Evolutionary conservation across 495 filamentous ascomycete genomes (phyloP).

Genomic region (Neurospora terricola): DNA sequence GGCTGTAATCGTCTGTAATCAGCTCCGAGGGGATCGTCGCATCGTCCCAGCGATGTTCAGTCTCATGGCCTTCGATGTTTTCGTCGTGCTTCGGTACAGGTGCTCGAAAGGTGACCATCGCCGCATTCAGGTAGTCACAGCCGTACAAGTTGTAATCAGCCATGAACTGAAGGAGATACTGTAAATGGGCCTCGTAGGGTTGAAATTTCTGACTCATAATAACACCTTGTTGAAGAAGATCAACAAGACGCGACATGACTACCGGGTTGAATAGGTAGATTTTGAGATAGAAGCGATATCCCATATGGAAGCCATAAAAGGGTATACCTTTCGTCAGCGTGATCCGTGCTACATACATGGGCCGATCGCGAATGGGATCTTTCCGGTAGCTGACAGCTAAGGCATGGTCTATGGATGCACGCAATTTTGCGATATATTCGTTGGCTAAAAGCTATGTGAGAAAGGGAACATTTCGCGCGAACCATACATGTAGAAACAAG

Average conservation of each 20-base stretch:
- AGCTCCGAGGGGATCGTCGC: conserved; percentile 34
- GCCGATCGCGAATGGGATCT: conserved; percentile 57
- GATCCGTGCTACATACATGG: conserved; percentile 76
- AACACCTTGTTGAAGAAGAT: conserved; percentile 75
- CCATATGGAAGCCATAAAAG: conserved; percentile 91
- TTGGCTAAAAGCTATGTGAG: conserved; percentile 21
- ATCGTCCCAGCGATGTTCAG: conserved; percentile 70
- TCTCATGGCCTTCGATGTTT: conserved; percentile 30
- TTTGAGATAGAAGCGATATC: conserved; percentile 85
- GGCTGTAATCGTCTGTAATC: conserved; percentile 50
- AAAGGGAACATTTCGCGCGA: neutral
- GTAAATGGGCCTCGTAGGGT: conserved; percentile 86
- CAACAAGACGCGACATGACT: conserved; percentile 70
- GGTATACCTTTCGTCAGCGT: conserved; percentile 86
- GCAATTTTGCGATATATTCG: conserved; percentile 60
- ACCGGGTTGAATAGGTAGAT: conserved; percentile 83
- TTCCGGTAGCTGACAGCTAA: conserved; percentile 70
- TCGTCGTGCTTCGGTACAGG: conserved; percentile 60
- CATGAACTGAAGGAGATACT: conserved; percentile 94
- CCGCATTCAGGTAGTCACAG: conserved; percentile 63
- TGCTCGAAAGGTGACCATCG: conserved; percentile 56
- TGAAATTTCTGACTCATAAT: conserved; percentile 77
- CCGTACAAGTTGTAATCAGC: conserved; percentile 94
- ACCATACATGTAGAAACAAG: neutral
- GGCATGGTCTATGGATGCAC: conserved; percentile 75